These are phyloP conservation scores for Eimeria necatrix DNA, from an alignment of 169 alveolate genomes.

Conservation along the genomic window DNA sequence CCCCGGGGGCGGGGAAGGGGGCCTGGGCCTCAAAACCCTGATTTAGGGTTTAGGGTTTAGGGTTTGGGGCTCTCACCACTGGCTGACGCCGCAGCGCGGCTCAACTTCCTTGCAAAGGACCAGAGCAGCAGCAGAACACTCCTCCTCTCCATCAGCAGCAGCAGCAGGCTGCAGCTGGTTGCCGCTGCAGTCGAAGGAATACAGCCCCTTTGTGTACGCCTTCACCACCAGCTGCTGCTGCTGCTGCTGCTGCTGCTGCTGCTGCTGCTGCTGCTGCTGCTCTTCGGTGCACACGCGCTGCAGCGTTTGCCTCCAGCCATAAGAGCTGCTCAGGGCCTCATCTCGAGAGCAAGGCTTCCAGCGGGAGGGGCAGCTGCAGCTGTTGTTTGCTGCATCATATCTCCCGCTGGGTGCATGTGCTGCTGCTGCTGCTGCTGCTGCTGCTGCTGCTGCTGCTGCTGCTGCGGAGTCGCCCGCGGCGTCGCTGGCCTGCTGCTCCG, in stretches of 20 bases:
- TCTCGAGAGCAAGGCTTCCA: not conserved
- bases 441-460: not conserved
- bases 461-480: not conserved
- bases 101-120: not conserved
- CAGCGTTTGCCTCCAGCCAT: slow-evolving; percentile 49
- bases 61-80: slow-evolving; percentile 14
- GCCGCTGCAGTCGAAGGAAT: slow-evolving; percentile 17
- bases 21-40: no score
- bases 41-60: slow-evolving; percentile 10
- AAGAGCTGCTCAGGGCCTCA: slow-evolving; percentile 21
- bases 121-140: slow-evolving; percentile 45
- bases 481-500: no score
- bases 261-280: slow-evolving; percentile 19
- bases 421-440: not conserved
- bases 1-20: no score
- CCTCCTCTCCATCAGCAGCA: not conserved
- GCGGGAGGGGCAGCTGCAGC: slow-evolving; percentile 45
- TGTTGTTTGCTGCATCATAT: not conserved
- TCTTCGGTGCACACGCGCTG: slow-evolving; percentile 15
- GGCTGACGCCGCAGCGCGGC: slow-evolving; percentile 47
- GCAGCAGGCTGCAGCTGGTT: not conserved
- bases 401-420: slow-evolving; percentile 2
- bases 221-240: slow-evolving; percentile 38
- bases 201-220: slow-evolving; percentile 31
- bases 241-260: slow-evolving; percentile 30